These are phyloP conservation scores for Phytopythium helicoides DNA, from an alignment of 352 stramenopile species.

Conservation along the genomic window DNA sequence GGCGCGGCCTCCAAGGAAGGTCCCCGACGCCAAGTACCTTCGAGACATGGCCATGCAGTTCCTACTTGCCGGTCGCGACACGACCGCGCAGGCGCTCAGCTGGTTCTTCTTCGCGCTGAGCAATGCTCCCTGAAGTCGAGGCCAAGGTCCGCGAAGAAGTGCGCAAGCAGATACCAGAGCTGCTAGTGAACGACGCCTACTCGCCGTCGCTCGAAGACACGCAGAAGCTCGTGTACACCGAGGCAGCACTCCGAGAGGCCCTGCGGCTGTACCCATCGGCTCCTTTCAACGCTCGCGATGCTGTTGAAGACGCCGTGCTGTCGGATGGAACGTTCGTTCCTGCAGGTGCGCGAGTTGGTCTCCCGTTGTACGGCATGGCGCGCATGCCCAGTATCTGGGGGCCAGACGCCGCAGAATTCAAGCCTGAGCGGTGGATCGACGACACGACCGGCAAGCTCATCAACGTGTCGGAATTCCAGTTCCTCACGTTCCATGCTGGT, in stretches of 20 bases:
- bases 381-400: conserved; percentile 22
- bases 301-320: conserved; percentile 5
- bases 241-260: conserved; percentile 7
- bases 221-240: conserved; percentile 9
- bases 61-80: conserved; percentile 49
- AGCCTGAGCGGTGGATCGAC: conserved; percentile 67
- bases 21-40: conserved; percentile 14
- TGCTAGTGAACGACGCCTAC: conserved; percentile 6
- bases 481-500: conserved; percentile 53
- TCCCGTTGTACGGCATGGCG: conserved; percentile 24
- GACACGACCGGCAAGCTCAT: conserved; percentile 13
- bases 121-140: conserved; percentile 28
- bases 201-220: conserved; percentile 2
- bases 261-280: conserved; percentile 7
- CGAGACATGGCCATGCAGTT: conserved; percentile 55
- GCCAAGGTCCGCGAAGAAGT: conserved; percentile 20
- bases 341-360: conserved; percentile 12
- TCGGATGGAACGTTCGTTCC: conserved; percentile 31
- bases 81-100: conserved; percentile 34
- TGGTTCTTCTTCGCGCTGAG: conserved; percentile 48
- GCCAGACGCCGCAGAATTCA: conserved; percentile 46
- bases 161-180: conserved; percentile 4
- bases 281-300: conserved; percentile 5
- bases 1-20: background rate
- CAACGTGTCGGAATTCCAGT: conserved; percentile 39